Evolutionary conservation across 768 basidiomycete genomes (phyloP), one percentile per base, ranked within the genome.

Genomic region (Dioszegia crocea): DNA sequence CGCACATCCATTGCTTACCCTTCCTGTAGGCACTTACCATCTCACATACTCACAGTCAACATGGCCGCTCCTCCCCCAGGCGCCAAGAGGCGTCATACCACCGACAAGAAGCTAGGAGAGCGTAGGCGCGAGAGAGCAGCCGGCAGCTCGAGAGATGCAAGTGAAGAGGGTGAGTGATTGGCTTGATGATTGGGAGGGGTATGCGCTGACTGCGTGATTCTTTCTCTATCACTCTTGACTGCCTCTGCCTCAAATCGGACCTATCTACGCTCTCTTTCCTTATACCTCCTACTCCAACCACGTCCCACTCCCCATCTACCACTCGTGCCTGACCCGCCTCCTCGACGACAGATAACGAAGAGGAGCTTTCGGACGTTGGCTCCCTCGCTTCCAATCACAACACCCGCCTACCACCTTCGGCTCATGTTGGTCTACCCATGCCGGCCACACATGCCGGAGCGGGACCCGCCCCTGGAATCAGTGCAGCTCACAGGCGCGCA

Each of bases 151-250:
- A 52, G 70, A 58, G 76, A 78, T 64, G 77, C 77, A 16, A 77
- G 76, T 57, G 77, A 77, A 51, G 77, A 78, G 60, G 73, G 77
- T 78, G 55, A 64, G 70, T 64, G 8, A 27, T 49, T 29, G 29
- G 12, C 24, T 51, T 24, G 36, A 43, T n/a, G 52, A 38, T n/a
- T 11, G 27, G 12, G 17, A 21, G 17, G 47, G 26, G 21, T 16
- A 24, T 24, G n/a, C 4, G 26, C n/a, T n/a, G n/a, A n/a, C n/a
- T n/a, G 5, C 19, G 19, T 46, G 45, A 46, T 46, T 27, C 3
- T 12, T 12, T 24, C 24, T 24, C 14, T 48, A 2, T 9, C 10
- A 17, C 24, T 19, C 26, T 24, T 21, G 26, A 12, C 45, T 47
- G 23, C 16, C 31, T 11, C 19, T 14, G 27, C 31, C 4, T 49